A percentile compares a stretch with the other conserved stretches of the same genome.
Conservation (phyloP, 495 filamentous ascomycete genomes). For the Penicillium cataractarum region DNA sequence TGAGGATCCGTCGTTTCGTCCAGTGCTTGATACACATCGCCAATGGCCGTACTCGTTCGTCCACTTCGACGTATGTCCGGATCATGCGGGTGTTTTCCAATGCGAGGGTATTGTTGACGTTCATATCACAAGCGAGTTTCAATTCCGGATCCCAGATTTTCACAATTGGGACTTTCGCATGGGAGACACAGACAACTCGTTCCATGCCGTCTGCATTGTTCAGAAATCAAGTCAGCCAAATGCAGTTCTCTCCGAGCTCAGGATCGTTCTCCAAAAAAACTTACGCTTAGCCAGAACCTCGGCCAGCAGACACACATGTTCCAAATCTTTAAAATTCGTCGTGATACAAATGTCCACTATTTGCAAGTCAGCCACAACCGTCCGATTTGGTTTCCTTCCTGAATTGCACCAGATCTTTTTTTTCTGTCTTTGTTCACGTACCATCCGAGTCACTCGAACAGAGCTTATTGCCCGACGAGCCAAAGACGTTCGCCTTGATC, state of each 20-base stretch:
- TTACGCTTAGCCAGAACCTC: constrained; percentile 81
- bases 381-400: neutral
- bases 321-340: constrained; percentile 81
- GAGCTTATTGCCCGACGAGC: constrained; percentile 92
- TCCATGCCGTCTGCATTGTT: constrained; percentile 82
- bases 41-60: constrained; percentile 84
- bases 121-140: constrained; percentile 92
- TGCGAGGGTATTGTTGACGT: constrained; percentile 94
- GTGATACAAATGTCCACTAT: constrained; percentile 97
- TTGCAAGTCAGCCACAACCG: constrained; percentile 25
- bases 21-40: constrained; percentile 98
- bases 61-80: constrained; percentile 93
- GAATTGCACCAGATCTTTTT: neutral
- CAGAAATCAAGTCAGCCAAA: constrained; percentile 7
- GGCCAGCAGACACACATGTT: constrained; percentile 85
- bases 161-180: constrained; percentile 96
- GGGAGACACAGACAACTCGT: constrained; percentile 87
- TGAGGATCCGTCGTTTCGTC: constrained; percentile 89
- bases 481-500: constrained; percentile 92
- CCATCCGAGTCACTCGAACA: constrained; percentile 97
- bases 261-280: constrained; percentile 31
- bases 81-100: constrained; percentile 98
- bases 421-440: constrained; percentile 49
- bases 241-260: neutral
- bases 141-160: constrained; percentile 98